Conservation (phyloP, 1,139 yeast genomes). For the Geotrichum klebahnii region DNA sequence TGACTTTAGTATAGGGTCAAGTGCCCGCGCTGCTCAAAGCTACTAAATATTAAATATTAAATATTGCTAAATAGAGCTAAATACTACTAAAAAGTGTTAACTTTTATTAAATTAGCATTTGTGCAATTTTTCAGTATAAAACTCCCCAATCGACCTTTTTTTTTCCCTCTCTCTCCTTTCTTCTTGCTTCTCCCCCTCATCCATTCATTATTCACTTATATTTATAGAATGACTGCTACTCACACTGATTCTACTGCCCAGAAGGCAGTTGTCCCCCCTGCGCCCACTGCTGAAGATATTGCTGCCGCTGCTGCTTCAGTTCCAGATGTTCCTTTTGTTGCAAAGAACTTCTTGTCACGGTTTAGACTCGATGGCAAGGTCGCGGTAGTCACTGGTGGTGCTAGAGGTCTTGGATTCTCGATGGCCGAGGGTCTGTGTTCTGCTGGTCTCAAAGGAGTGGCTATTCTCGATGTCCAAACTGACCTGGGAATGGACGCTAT, state of each 20-base stretch:
- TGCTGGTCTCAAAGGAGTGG: conserved; percentile 67
- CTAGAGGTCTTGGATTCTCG: conserved; percentile 63
- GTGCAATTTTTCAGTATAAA: background rate
- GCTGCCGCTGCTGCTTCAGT: conserved; percentile 38
- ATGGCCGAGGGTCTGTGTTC: conserved; percentile 64
- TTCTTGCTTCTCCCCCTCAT: background rate
- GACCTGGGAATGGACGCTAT: conserved; percentile 51
- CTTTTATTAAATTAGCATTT: background rate
- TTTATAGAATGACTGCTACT: conserved; percentile 5
- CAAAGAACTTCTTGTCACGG: conserved; percentile 41
- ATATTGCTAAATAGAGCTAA: too few relatives aligned
- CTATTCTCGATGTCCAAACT: conserved; percentile 44
- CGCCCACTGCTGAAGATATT: conserved; percentile 41
- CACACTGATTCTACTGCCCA: conserved; percentile 29
- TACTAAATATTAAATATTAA: too few relatives aligned
- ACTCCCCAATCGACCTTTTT: background rate
- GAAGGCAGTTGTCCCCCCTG: conserved; percentile 41
- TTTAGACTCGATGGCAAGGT: conserved; percentile 66
- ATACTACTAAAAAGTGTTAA: background rate
- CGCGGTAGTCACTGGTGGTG: conserved; percentile 66
- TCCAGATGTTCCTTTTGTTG: conserved; percentile 38
- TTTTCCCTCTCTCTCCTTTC: background rate
- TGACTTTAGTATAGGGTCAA: background rate
- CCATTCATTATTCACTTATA: background rate
- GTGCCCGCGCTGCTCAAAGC: too few relatives aligned